Evolutionary conservation across 2,329 filamentous ascomycete species (phyloP), one percentile per base, ranked within the genome.

Genomic region (Xylariaceae sp.): DNA sequence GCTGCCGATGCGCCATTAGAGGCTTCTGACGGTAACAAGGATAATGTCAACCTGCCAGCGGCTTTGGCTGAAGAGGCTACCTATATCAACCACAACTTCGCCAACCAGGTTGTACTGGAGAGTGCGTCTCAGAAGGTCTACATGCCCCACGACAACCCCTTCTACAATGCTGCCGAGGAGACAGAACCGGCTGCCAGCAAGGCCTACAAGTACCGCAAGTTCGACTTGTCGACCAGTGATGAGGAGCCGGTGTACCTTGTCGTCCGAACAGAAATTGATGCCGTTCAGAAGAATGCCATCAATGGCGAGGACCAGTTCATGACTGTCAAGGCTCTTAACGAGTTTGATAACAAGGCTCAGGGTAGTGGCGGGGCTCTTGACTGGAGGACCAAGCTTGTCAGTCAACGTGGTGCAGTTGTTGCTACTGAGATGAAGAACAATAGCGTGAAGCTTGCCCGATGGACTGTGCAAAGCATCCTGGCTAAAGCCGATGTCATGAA

Each of bases 361-460:
- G 93, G 93, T 56, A 88, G 87, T 53, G 93, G 93, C 54, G 89
- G 91, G 51, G 93, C 93, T 41, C 78, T 98, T 39, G 93, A 98
- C 78, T 98, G 93, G 93, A 81, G 93, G 64, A 85, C 83, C 54
- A 98, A 98, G 79, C 80, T 98, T 46, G 86, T 87, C 51, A 89
- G 84, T 57, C 90, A 96, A 74, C 86, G 93, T 60, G 93, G 93
- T 81, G 93, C 93, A 43, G 91, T 98, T 33, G 87, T 98, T 19
- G 93, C 93, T 16, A 98, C 93, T 11, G 93, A 98, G 75, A 98
- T 98, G 93, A 98, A 98, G 87, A 98, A 98, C 81, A 98, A 98
- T 80, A 89, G 83, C 63, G 95, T 89, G 85, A 98, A 98, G 77
- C 83, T 98, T 49, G 93, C 93, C 44, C 79, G 93, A 65, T 98